Evolutionary conservation across 768 basidiomycete species (phyloP).

Genomic region (Suillus clintonianus): DNA sequence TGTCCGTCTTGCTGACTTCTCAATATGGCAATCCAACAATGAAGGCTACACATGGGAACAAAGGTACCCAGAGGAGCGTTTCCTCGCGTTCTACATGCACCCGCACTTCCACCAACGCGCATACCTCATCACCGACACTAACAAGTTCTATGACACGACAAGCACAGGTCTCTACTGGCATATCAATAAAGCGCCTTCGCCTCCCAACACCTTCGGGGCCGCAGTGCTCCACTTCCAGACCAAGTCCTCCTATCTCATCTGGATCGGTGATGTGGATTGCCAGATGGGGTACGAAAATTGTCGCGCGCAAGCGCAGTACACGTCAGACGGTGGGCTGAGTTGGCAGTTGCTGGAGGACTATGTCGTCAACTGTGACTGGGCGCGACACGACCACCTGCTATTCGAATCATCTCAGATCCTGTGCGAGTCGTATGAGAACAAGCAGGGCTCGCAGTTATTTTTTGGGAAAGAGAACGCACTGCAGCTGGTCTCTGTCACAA

Average conservation of each 20-base stretch:
- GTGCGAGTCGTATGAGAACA: constrained; percentile 87
- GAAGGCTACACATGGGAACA: constrained; percentile 93
- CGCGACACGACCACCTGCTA: constrained; percentile 71
- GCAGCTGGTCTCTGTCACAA: constrained; percentile 73
- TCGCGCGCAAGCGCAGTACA: constrained; percentile 73
- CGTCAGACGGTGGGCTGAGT: constrained; percentile 71
- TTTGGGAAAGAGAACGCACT: constrained; percentile 59
- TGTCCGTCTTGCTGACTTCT: constrained; percentile 71
- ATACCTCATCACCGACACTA: constrained; percentile 77
- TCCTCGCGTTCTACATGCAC: constrained; percentile 89
- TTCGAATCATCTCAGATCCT: constrained; percentile 87
- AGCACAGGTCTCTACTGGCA: constrained; percentile 80
- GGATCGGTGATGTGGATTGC: constrained; percentile 81
- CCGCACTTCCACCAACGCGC: constrained; percentile 79
- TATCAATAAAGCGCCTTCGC: constrained; percentile 50
- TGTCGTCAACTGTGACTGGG: constrained; percentile 91
- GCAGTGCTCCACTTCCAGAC: constrained; percentile 90
- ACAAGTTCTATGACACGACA: constrained; percentile 76
- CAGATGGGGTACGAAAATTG: constrained; percentile 51
- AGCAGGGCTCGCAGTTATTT: constrained; percentile 73
- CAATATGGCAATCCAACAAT: constrained; percentile 92
- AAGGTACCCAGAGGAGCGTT: constrained; percentile 56
- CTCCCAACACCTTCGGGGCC: constrained; percentile 78
- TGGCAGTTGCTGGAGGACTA: constrained; percentile 85
- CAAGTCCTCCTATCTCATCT: constrained; percentile 80